Conservation (phyloP, 352 stramenopile species). For the Phytophthora citricola region DNA sequence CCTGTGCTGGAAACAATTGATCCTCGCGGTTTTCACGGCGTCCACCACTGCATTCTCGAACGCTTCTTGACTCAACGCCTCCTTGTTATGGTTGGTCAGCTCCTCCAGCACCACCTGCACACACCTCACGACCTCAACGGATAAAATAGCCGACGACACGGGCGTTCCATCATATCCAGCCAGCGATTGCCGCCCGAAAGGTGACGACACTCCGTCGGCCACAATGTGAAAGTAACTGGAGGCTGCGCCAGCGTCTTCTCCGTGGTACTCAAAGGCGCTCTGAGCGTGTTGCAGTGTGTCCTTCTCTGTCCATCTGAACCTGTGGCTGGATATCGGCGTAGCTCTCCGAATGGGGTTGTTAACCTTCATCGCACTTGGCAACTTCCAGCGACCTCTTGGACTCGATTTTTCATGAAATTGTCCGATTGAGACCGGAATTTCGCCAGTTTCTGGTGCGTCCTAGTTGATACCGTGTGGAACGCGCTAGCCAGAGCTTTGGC, state of each 20-base stretch:
- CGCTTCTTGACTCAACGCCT: conserved; percentile 37
- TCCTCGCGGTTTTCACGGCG: conserved; percentile 60
- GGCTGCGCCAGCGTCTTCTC: conserved; percentile 71
- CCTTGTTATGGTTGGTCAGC: conserved; percentile 59
- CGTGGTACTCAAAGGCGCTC: conserved; percentile 57
- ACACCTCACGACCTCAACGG: conserved; percentile 56
- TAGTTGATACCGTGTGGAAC: conserved; percentile 49
- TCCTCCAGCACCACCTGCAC: conserved; percentile 61
- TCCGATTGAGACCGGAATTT: conserved; percentile 55
- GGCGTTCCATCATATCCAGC: conserved; percentile 29
- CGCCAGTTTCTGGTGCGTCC: conserved; percentile 44
- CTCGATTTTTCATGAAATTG: conserved; percentile 44
- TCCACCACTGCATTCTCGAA: conserved; percentile 68
- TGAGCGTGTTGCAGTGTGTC: conserved; percentile 53
- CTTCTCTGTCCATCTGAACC: conserved; percentile 41
- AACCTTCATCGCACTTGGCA: conserved; percentile 35
- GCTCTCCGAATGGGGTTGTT: conserved; percentile 33
- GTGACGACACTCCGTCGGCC: conserved; percentile 75
- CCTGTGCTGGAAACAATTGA: conserved; percentile 63
- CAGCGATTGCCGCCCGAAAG: conserved; percentile 52
- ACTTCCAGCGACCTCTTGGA: conserved; percentile 30
- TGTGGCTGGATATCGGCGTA: conserved; percentile 8
- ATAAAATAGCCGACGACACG: conserved; percentile 68
- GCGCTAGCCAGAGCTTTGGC: conserved; percentile 49
- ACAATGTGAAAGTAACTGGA: conserved; percentile 80